Evolutionary conservation across 768 basidiomycete species (phyloP), one percentile per base, ranked within the genome.

Genomic region (Floccularia luteovirens): DNA sequence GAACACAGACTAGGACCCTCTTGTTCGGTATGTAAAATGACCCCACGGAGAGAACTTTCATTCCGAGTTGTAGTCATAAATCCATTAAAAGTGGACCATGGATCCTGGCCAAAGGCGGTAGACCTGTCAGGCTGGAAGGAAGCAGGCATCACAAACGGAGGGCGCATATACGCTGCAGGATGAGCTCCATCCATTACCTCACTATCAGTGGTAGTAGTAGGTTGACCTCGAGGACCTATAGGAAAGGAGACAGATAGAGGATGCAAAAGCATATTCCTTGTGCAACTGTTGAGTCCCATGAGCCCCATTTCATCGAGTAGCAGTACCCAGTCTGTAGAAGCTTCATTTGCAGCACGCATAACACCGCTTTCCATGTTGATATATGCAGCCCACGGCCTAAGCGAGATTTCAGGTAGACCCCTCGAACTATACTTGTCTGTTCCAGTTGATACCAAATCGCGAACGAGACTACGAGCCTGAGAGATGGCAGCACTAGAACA

Each of bases 141-240:
- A 1, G 57, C 43, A 7, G 71, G 71, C 22, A 74, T 46, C 4
- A 79, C 60, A 44, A 85, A 77, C 2, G 83, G 83, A 12, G 84
- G 84, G 2, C 75, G 50, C 2, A 86, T 60, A 53, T 72, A 77
- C 3, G 60, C 53, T 2, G 73, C 77, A 19, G 66, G 53, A 22
- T 62, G 63, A 16, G 0, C 51, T 49, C 6, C 59, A 55, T 30
- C 14, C 36, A 37, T 13, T 25, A n/a, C n/a, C n/a, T n/a, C n/a
- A n/a, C n/a, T n/a, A n/a, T n/a, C n/a, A n/a, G n/a, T n/a, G n/a
- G n/a, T n/a, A n/a, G n/a, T n/a, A n/a, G n/a, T n/a, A 6, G 48
- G 38, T 20, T 60, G 41, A 25, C 67, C 67, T 31, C 57, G 56
- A 1, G 70, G 70, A 14, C 77, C 76, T 35, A 65, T 50, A 20